Base-by-base conservation (phyloP, 106 monocot species). In the Agapanthus africanus region DNA sequence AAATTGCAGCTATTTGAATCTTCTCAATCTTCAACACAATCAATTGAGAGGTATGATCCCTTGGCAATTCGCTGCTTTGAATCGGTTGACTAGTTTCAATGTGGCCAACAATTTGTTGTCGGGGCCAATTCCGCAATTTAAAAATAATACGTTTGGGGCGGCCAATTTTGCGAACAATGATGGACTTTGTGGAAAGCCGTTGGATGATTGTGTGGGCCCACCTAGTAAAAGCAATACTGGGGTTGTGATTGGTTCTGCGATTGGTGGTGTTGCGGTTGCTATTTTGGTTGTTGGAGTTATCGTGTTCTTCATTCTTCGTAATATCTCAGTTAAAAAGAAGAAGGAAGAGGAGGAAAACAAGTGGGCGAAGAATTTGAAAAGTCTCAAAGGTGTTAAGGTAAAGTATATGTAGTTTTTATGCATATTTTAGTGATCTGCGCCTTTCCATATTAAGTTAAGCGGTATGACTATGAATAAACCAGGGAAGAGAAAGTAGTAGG, bases 351-450 rank as follows among this genome's bases (percentile, higher is more conserved):
- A 76, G 63, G 84, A 88, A 37, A 84, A 82, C 60, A 82, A 70
- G 40, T 88, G 88, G 88, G 84, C 79, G 11, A 88, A 84, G 74
- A 79, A 59, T 66, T 67, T 88, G 30, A 88, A 84, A 70, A 79
- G 79, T 11, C 44, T 63, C 42, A 79, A 84, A 79, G 74, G 76
- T n/a, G 44, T 71, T 56, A 88, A 88, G 84, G 88, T 63, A 80
- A 67, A 71, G 15, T 39, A 65, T 39, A 65, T 37, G 0, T 11
- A 22, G 11, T 65, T 36, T 62, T 25, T 62, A 36, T 62, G 34
- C 35, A 62, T 62, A 35, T 62, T 62, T n/a, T 37, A 8, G 35
- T n/a, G 0, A 11, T 36, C 10, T 62, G 61, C 4, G 36, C 35
- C 19, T 62, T 33, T 33, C n/a, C 4, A 21, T 62, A 14, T 5